A percentile compares a stretch with the other conserved stretches of the same genome.
phyloP scores from a whole-genome alignment of 139 green algal genomes.

The Mesotaenium endlicherianum region DNA sequence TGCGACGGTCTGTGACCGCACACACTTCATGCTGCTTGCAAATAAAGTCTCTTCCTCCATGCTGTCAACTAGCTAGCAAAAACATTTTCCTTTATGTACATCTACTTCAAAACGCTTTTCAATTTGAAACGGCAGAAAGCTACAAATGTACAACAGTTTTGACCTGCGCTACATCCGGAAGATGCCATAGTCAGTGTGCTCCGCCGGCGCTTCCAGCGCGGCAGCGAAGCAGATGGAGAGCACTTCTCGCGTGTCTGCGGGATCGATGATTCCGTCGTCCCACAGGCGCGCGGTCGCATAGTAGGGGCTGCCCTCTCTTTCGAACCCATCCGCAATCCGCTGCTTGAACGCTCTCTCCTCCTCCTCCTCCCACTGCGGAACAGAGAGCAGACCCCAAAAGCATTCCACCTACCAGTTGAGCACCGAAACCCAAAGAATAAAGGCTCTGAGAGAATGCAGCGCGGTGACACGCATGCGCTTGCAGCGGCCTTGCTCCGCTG shows the following conservation, averaged over 20 bases:
- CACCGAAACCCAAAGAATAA: too few relatives aligned
- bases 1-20: too few relatives aligned
- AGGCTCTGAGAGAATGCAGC: too few relatives aligned
- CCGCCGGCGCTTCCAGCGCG: conserved; percentile 43
- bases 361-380: conserved; percentile 62
- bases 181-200: conserved; percentile 48
- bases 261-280: conserved; percentile 92
- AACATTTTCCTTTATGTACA: too few relatives aligned
- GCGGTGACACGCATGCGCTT: too few relatives aligned
- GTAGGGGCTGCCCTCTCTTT: conserved; percentile 71
- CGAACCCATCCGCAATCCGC: conserved; percentile 67
- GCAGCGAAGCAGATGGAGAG: conserved; percentile 73
- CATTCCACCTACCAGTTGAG: neutral
- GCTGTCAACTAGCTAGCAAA: too few relatives aligned
- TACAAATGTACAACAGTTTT: neutral
- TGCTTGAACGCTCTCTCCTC: conserved; percentile 75
- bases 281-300: conserved; percentile 82
- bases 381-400: neutral
- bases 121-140: too few relatives aligned
- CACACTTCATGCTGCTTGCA: too few relatives aligned
- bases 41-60: too few relatives aligned
- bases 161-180: conserved; percentile 58
- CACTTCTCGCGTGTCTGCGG: conserved; percentile 77
- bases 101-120: too few relatives aligned
- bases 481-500: too few relatives aligned